Base-by-base conservation (phyloP, 73 alveolate species). In the Halteria grandinella region DNA sequence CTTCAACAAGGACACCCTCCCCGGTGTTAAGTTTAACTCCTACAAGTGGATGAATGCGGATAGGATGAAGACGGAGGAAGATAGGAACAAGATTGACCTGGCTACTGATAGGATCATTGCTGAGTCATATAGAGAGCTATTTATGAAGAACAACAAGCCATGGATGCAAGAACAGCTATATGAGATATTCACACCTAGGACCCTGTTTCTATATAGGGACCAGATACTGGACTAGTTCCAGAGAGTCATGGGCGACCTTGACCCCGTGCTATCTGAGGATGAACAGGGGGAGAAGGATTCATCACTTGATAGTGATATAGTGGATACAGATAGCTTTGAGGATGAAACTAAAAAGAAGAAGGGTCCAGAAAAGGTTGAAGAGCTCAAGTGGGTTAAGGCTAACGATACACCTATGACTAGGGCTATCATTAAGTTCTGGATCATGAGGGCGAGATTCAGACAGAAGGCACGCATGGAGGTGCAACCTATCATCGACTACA, bases 161-260 rank as follows among this genome's bases (percentile, higher is more conserved):
- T 92, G 98, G 96, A 59, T 92, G 20, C 87, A 86, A 36, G 89
- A 92, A 45, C 72, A 73, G 41, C 58, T 92, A 72, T 64, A 83
- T 60, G 89, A 79, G 45, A 87, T 92, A 17, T 85, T 92, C 55
- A 85, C 96, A 15, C 96, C 95, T 0, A 63, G 94, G 34, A 84
- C 95, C 23, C 58, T 92, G 50, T 36, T 87, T 28, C 69, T 75
- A n/a, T 71, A 92, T 55, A 55, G 95, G 59, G 75, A 76, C 24
- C 69, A 84, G 40, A 59, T 92, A 45, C 79, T 92, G 15, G 71
- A 91, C 29, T 76, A 73, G 55, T 76, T 92, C 29, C 64, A 76
- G 55, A 89, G 81, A 55, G 85, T 87, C 15, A 51, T 31, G 2
- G 95, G 91, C 14, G 55, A 51, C 50, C 53, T 17, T 0, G 17